Evolutionary conservation across 1,139 yeast species (phyloP), one percentile per base, ranked within the genome.

Genomic region (Yamadazyma kanchanaburiensis): DNA sequence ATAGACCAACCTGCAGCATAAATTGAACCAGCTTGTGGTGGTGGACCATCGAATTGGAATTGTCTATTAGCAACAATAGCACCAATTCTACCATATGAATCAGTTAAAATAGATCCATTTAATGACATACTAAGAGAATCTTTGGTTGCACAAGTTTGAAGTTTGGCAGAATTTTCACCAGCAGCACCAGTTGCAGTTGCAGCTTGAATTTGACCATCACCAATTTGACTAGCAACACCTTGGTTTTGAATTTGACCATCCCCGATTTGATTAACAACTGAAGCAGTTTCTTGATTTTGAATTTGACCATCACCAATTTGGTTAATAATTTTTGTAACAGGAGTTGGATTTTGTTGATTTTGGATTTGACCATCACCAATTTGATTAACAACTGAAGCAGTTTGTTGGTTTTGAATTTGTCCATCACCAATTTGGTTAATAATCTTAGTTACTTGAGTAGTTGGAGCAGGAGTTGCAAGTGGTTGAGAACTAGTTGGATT

Each of bases 11-110:
- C 94, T 38, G 78, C 85, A 53, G 94, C 94, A 63, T 79, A 82
- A 61, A 83, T 78, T 48, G 88, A 73, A 61, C 94, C 94, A 37
- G 91, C 89, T 72, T 83, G 94, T 51, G 91, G 91, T 63, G 89
- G 88, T 48, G 91, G 94, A 59, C 91, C 91, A 55, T 82, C 91
- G 51, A 82, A 82, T 69, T 82, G 91, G 81, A 82, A 81, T 70
- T 82, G 91, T 68, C 82, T 76, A 80, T 81, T 81, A 40, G 89
- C 83, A 49, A 82, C 91, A 60, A 82, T 81, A 37, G 88, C 77
- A 53, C 91, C 91, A 45, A 82, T 64, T 76, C 91, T 79, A 38
- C 86, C 86, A 36, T 62, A 45, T 32, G 72, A 53, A 53, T 82
- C 91, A 25, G 68, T 72, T 58, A 82, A 69, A 39, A 77, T 50